Evolutionary conservation across 345 rosid species (phyloP).

Genomic region (Leavenworthia alabamica): DNA sequence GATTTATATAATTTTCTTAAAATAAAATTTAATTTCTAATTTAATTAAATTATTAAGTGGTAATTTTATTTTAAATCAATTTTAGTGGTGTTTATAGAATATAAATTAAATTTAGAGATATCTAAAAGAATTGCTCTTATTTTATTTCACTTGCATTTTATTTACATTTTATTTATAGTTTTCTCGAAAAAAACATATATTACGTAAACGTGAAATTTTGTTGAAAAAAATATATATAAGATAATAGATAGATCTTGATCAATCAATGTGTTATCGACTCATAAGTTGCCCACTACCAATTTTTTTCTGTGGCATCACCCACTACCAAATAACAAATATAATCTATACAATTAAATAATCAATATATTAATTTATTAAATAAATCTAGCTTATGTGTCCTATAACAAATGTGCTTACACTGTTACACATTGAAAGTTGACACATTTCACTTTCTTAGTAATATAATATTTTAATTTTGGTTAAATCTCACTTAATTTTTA

Average conservation of each 20-base stretch:
- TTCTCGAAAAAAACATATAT: too few species aligned
- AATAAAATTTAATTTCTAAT: too few species aligned
- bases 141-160: too few species aligned
- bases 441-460: background rate
- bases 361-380: background rate
- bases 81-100: too few species aligned
- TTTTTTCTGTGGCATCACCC: background rate
- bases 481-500: background rate
- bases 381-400: slow-evolving; percentile 11
- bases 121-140: too few species aligned
- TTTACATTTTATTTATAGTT: too few species aligned
- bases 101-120: too few species aligned
- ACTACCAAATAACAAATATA: slow-evolving; percentile 7
- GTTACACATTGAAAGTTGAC: slow-evolving; percentile 24
- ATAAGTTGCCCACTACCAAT: slow-evolving; percentile 20
- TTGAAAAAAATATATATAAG: too few species aligned
- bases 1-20: too few species aligned
- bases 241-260: slow-evolving; percentile 8
- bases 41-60: too few species aligned
- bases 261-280: background rate
- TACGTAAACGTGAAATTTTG: too few species aligned
- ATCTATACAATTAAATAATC: background rate
- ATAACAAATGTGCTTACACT: slow-evolving; percentile 17
- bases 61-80: too few species aligned
- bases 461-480: background rate